A percentile compares a stretch with the other conserved stretches of the same genome.
Conservation (phyloP, 768 basidiomycete species). For the Xerocomus spinulosus region DNA sequence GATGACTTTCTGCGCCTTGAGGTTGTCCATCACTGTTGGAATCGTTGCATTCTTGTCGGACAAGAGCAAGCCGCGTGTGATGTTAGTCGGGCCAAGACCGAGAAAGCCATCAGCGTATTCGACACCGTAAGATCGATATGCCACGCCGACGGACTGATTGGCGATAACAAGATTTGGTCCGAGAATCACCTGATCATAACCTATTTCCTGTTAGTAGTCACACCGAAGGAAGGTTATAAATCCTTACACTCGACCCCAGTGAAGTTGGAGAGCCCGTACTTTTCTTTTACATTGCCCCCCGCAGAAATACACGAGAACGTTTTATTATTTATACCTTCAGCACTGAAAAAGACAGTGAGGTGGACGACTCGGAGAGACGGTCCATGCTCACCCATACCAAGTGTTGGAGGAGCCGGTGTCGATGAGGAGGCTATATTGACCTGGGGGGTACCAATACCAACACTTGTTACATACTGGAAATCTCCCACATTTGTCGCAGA, state of each 20-base stretch:
- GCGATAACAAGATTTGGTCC: conserved; percentile 16
- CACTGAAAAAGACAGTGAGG: conserved; percentile 3
- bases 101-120: conserved; percentile 20
- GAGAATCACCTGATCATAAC: conserved; percentile 21
- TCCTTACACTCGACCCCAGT: conserved; percentile 34
- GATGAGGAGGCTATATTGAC: conserved; percentile 22
- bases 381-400: conserved; percentile 10
- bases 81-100: conserved; percentile 19
- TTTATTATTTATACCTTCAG: conserved; percentile 8
- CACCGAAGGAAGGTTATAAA: neutral
- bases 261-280: conserved; percentile 9
- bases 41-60: conserved; percentile 1
- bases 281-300: conserved; percentile 8
- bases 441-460: conserved; percentile 24
- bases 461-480: conserved; percentile 14
- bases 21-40: conserved; percentile 24
- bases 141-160: conserved; percentile 25
- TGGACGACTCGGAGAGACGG: neutral
- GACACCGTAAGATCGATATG: conserved; percentile 6
- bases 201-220: neutral
- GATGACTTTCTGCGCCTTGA: conserved; percentile 15
- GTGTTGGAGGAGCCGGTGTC: conserved; percentile 30
- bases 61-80: conserved; percentile 4
- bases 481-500: conserved; percentile 9
- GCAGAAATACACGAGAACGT: conserved; percentile 18